Base-by-base conservation (phyloP, 805 yeast genomes). In the Nakazawaea pomicola region DNA sequence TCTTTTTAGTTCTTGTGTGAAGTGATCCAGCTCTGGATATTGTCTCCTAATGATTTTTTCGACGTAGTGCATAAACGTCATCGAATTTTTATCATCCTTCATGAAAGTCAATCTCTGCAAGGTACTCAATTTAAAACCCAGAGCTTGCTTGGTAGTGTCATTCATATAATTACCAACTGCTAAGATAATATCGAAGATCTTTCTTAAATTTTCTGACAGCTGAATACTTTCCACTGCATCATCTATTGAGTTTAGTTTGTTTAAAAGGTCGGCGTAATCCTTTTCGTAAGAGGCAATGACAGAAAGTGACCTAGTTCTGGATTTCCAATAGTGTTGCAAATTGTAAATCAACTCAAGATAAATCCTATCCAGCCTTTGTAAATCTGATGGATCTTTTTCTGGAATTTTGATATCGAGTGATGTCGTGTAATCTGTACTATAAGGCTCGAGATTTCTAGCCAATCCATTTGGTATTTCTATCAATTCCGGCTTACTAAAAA, bases 151-250 rank as follows among this genome's bases (percentile, higher is more conserved):
- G 4, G 81, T 67, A 6, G 69, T 60, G 51, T 81, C 88, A 55
- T 84, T 84, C 93, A 84, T 84, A 50, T 75, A 83, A 51, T 84
- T 84, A 46, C 93, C 95, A 43, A 84, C 76, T 11, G 80, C 78
- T 49, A 81, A 74, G 46, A 84, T 80, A 32, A 84, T 74, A 46
- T 74, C 78, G 45, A 84, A 70, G 3, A 83, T 73, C 40, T 69
- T 68, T 47, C 76, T 70, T 52, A 84, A 68, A 29, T 76, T 69
- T 14, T 65, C 51, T 0, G 88, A 81, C 11, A 65, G 61, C 39
- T 64, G 67, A 18, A 84, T 64, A 21, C 72, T 66, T 23, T 68
- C 74, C 17, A 80, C 70, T 0, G 84, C 82, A 36, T 68, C 73
- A 51, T 83, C 89, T 30, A 83, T 62, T 10, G 70, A 56, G 43